Conservation (phyloP, 2,329 filamentous ascomycete genomes). For the Penicillium sumatraense region DNA sequence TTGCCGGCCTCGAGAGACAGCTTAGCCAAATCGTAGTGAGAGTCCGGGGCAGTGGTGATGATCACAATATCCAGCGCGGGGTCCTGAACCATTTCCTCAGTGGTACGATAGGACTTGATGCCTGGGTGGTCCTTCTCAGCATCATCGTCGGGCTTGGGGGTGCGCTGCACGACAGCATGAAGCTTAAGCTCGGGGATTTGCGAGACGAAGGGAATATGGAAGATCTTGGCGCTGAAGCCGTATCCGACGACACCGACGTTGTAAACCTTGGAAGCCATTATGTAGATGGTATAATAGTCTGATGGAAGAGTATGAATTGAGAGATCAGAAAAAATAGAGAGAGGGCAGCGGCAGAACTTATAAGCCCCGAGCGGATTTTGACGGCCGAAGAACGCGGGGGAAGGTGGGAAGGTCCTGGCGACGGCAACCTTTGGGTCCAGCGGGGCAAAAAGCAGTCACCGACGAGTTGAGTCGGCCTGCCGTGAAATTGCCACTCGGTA, state of each 20-base stretch:
- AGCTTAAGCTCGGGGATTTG: conserved; percentile 68
- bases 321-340: neutral
- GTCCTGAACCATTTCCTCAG: conserved; percentile 69
- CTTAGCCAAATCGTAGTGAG: conserved; percentile 69
- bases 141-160: conserved; percentile 66
- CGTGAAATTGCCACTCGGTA: neutral
- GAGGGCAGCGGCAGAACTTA: neutral
- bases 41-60: conserved; percentile 72
- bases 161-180: conserved; percentile 76
- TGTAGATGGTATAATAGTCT: conserved; percentile 8
- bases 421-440: conserved; percentile 42
- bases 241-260: conserved; percentile 66
- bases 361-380: neutral
- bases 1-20: conserved; percentile 71
- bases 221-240: conserved; percentile 73
- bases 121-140: conserved; percentile 70
- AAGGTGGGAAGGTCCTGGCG: conserved; percentile 42
- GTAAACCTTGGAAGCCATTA: conserved; percentile 51
- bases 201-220: conserved; percentile 80
- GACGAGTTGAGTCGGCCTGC: neutral
- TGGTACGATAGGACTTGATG: conserved; percentile 66
- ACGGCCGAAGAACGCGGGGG: conserved; percentile 1
- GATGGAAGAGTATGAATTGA: conserved; percentile 15
- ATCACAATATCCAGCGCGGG: conserved; percentile 69
- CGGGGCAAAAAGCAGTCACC: conserved; percentile 25